phyloP scores from a whole-genome alignment of 306 rosid genomes.

The Mucuna pruriens region DNA sequence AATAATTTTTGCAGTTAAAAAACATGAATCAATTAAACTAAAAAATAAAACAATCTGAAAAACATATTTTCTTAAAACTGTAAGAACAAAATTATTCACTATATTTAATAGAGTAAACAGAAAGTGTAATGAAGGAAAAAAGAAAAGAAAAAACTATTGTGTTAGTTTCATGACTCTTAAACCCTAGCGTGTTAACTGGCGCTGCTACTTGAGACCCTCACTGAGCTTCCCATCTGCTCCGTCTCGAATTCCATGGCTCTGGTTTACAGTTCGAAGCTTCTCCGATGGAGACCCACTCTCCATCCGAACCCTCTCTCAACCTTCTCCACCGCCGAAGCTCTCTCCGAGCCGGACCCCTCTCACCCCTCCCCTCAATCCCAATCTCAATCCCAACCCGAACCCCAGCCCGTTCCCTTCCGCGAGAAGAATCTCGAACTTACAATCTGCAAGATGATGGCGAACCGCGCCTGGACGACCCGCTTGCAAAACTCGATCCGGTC shows the following conservation, averaged over 20 bases:
- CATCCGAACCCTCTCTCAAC: slow-evolving; percentile 34
- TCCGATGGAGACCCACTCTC: slow-evolving; percentile 45
- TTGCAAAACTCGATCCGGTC: slow-evolving; percentile 78
- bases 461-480: slow-evolving; percentile 95
- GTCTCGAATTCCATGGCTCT: slow-evolving; percentile 48
- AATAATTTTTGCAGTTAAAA: too few relatives aligned
- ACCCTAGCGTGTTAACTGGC: slow-evolving; percentile 23
- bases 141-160: background rate
- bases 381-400: background rate
- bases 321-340: slow-evolving; percentile 39
- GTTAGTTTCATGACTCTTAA: background rate
- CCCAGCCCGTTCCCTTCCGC: background rate
- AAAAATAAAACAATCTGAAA: too few relatives aligned
- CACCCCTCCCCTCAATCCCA: background rate
- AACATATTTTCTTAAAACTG: too few relatives aligned
- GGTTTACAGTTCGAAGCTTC: slow-evolving; percentile 58
- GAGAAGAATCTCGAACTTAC: slow-evolving; percentile 56
- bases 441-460: slow-evolving; percentile 77
- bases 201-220: background rate
- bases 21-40: too few relatives aligned
- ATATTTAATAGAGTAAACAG: background rate
- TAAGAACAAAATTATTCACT: too few relatives aligned
- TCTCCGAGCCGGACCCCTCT: slow-evolving; percentile 19
- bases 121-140: background rate
- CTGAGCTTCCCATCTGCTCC: background rate